Conservation (phyloP, 2,329 filamentous ascomycete species). For the Neurospora sp. region DNA sequence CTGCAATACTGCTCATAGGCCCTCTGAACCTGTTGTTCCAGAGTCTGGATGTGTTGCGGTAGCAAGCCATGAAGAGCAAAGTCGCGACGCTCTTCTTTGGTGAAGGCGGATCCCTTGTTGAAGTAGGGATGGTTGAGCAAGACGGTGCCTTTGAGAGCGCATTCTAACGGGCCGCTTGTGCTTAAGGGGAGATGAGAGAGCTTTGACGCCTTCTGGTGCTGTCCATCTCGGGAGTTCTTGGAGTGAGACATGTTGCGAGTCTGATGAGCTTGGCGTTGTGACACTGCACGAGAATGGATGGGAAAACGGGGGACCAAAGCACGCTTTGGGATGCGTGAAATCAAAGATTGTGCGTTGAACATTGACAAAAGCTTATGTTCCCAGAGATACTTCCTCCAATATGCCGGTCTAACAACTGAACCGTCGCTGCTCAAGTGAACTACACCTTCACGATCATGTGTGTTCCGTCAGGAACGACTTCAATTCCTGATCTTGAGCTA, state of each 20-base stretch:
- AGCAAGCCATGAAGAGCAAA: conserved; percentile 68
- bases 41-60: conserved; percentile 60
- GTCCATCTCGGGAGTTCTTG: not conserved
- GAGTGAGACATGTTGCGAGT: not conserved
- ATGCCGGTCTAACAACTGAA: not conserved
- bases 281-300: not conserved
- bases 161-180: conserved; percentile 38
- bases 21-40: conserved; percentile 66
- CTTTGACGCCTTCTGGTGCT: conserved; percentile 20
- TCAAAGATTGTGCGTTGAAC: not conserved
- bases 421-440: not conserved
- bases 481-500: not conserved
- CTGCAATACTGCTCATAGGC: conserved; percentile 72
- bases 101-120: conserved; percentile 79
- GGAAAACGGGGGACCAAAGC: not conserved
- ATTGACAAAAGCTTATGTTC: not conserved
- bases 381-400: not conserved
- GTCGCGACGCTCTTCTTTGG: conserved; percentile 52
- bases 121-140: conserved; percentile 58
- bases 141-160: conserved; percentile 38
- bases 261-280: not conserved
- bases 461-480: not conserved
- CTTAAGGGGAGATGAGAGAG: conserved; percentile 37
- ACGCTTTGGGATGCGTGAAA: not conserved
- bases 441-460: not conserved